Evolutionary conservation across 257 asterid species (phyloP).

Genomic region (Nicotiana noctiflora): DNA sequence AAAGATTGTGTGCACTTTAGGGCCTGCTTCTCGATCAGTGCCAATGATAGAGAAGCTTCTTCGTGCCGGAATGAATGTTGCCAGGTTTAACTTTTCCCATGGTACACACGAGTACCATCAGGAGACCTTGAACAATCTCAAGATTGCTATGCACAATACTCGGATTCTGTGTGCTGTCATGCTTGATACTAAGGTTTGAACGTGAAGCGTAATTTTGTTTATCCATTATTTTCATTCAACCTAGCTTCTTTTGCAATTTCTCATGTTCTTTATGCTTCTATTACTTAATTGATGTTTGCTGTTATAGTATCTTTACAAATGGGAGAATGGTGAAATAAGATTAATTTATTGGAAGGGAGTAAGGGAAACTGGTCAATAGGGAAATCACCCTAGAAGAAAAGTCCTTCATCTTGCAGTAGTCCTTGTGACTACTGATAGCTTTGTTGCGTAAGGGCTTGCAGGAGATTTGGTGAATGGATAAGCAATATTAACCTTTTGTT

Average conservation of each 20-base stretch:
- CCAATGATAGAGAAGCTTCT: slow-evolving; percentile 70
- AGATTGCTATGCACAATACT: slow-evolving; percentile 62
- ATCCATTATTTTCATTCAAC: background rate
- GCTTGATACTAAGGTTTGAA: slow-evolving; percentile 54
- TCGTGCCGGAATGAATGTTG: slow-evolving; percentile 77
- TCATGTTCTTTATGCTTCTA: background rate
- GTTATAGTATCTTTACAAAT: background rate
- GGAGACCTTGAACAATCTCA: slow-evolving; percentile 57
- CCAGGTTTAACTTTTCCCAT: slow-evolving; percentile 77
- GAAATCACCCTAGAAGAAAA: background rate
- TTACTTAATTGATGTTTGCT: background rate
- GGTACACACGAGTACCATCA: slow-evolving; percentile 81
- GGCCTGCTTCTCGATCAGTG: slow-evolving; percentile 71
- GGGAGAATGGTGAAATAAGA: background rate
- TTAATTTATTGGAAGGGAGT: too few species aligned
- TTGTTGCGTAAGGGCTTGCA: background rate
- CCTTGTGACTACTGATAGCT: background rate
- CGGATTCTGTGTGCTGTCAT: slow-evolving; percentile 65
- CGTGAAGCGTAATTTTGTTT: background rate
- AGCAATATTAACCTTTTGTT: background rate
- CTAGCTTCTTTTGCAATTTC: background rate
- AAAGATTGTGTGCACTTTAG: slow-evolving; percentile 77
- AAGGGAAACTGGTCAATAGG: background rate
- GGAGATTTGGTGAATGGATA: background rate
- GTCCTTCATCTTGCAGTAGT: background rate